A percentile compares a stretch with the other conserved stretches of the same genome.
phyloP scores from a whole-genome alignment of 768 basidiomycete genomes.

The Polyporus arcularius region DNA sequence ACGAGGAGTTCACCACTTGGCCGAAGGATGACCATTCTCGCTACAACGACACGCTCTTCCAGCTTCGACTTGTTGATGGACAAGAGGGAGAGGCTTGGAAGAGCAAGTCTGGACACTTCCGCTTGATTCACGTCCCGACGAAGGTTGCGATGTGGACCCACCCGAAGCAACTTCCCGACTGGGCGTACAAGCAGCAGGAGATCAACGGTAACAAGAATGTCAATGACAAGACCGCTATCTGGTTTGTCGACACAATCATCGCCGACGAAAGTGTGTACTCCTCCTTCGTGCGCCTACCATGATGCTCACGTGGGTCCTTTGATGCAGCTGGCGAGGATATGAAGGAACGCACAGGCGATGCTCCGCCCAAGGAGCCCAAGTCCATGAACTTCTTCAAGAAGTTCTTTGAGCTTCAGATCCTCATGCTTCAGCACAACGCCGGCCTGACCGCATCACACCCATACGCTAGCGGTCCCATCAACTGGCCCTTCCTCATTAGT shows the following conservation, averaged over 20 bases:
- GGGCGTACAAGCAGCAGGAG: slow-evolving; percentile 97
- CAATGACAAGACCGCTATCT: slow-evolving; percentile 77
- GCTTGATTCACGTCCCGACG: slow-evolving; percentile 85
- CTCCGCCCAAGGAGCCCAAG: slow-evolving; percentile 69
- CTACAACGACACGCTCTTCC: slow-evolving; percentile 90
- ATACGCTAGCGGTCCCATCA: slow-evolving; percentile 93
- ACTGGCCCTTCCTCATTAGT: slow-evolving; percentile 96
- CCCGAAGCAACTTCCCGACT: slow-evolving; percentile 81
- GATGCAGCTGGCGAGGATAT: slow-evolving; percentile 55
- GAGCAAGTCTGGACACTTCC: slow-evolving; percentile 93
- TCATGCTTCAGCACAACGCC: slow-evolving; percentile 99
- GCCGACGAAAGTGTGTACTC: slow-evolving; percentile 63
- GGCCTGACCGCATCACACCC: slow-evolving; percentile 97
- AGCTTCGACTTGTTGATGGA: slow-evolving; percentile 69
- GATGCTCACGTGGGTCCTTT: background rate
- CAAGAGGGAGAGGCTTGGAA: slow-evolving; percentile 84
- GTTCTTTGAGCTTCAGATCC: slow-evolving; percentile 87
- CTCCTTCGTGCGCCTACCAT: background rate
- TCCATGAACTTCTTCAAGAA: slow-evolving; percentile 92
- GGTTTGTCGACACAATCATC: slow-evolving; percentile 88
- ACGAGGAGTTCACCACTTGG: slow-evolving; percentile 98
- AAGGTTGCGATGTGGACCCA: slow-evolving; percentile 96
- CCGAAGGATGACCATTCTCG: slow-evolving; percentile 73
- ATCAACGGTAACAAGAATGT: slow-evolving; percentile 97
- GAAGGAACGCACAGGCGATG: slow-evolving; percentile 50